phyloP scores from a whole-genome alignment of 1,284 basidiomycete genomes.

The Pseudozyma thailandica region DNA sequence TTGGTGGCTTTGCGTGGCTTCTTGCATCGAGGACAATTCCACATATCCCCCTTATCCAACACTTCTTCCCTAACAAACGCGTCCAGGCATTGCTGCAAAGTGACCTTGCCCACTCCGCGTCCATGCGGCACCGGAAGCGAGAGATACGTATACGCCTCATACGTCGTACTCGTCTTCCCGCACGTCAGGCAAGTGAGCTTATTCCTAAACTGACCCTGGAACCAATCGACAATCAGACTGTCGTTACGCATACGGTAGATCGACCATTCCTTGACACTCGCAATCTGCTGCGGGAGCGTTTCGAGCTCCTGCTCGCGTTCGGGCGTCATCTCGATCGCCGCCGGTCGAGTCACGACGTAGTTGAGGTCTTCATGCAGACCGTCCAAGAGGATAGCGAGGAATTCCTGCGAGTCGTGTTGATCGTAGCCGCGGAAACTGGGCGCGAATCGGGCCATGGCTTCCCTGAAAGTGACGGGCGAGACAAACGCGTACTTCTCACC shows the following conservation, averaged over 20 bases:
- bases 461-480: slow-evolving; percentile 85
- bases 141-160: slow-evolving; percentile 74
- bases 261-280: slow-evolving; percentile 52
- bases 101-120: slow-evolving; percentile 75
- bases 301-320: slow-evolving; percentile 70
- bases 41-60: slow-evolving; percentile 92
- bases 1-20: slow-evolving; percentile 83
- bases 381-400: slow-evolving; percentile 58
- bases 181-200: slow-evolving; percentile 65
- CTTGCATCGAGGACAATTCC: slow-evolving; percentile 90
- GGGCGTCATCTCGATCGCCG: slow-evolving; percentile 60
- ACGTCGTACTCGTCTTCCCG: slow-evolving; percentile 88
- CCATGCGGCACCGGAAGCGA: slow-evolving; percentile 69
- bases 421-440: slow-evolving; percentile 61
- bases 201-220: slow-evolving; percentile 66
- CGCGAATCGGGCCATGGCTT: slow-evolving; percentile 70
- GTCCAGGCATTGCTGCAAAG: slow-evolving; percentile 84
- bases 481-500: slow-evolving; percentile 84
- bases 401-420: slow-evolving; percentile 61
- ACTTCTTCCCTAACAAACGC: slow-evolving; percentile 90
- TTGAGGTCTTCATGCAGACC: slow-evolving; percentile 57
- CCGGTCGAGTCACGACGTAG: slow-evolving; percentile 50
- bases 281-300: slow-evolving; percentile 78
- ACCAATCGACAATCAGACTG: slow-evolving; percentile 54
- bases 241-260: slow-evolving; percentile 66